phyloP scores from a whole-genome alignment of 2,329 filamentous ascomycete genomes.

The Venturia carpophila region DNA sequence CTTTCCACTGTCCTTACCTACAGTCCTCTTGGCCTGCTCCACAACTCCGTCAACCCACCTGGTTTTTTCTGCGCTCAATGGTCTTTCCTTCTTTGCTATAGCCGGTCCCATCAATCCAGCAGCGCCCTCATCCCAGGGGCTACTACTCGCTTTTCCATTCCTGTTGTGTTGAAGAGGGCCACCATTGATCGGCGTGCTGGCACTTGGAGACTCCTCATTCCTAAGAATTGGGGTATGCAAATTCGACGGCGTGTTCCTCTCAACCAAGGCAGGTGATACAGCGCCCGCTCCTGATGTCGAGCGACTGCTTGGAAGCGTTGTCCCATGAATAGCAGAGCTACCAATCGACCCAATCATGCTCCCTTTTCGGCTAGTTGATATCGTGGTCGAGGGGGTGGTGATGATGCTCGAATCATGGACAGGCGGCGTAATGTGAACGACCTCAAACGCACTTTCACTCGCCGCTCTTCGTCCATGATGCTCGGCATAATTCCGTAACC shows the following conservation, averaged over 20 bases:
- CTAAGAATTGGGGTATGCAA: background rate
- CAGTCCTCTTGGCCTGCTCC: slow-evolving; percentile 59
- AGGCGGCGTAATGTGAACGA: slow-evolving; percentile 30
- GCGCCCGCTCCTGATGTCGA: background rate
- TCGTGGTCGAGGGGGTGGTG: background rate
- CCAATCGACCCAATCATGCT: background rate
- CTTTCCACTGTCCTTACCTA: slow-evolving; percentile 46
- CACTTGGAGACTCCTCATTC: background rate
- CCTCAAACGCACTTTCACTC: slow-evolving; percentile 48
- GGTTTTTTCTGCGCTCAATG: slow-evolving; percentile 59
- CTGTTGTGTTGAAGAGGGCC: slow-evolving; percentile 22
- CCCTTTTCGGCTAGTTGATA: background rate
- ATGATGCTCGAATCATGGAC: slow-evolving; percentile 3
- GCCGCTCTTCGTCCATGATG: slow-evolving; percentile 74
- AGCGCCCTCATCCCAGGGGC: slow-evolving; percentile 33
- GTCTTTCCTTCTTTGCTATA: slow-evolving; percentile 50
- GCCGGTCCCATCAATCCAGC: slow-evolving; percentile 66
- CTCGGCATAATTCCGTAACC: slow-evolving; percentile 83
- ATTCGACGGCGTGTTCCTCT: background rate
- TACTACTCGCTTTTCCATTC: slow-evolving; percentile 18
- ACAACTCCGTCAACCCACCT: slow-evolving; percentile 80
- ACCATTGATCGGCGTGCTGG: background rate
- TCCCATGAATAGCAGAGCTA: slow-evolving; percentile 4
- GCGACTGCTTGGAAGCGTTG: slow-evolving; percentile 1
- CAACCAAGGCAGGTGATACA: background rate